Conservation (phyloP, 768 basidiomycete species). For the Tricholoma hemisulphureum region DNA sequence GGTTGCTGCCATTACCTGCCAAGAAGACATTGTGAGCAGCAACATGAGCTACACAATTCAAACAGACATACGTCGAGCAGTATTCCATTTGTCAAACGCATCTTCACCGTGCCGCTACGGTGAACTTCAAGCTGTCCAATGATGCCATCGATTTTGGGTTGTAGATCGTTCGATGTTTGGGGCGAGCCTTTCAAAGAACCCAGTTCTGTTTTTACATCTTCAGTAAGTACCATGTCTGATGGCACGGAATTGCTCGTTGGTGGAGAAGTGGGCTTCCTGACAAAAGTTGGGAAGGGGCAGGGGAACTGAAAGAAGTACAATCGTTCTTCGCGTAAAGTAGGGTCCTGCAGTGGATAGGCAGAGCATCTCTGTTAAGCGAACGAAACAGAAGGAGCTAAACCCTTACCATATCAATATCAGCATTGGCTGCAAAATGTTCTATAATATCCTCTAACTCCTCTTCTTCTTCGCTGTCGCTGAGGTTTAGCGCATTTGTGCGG, state of each 20-base stretch:
- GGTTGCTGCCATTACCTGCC: conserved; percentile 76
- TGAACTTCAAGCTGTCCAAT: conserved; percentile 87
- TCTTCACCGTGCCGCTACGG: conserved; percentile 81
- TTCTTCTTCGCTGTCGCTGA: conserved; percentile 76
- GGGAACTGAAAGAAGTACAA: conserved; percentile 94
- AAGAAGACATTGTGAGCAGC: not conserved
- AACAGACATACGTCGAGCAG: conserved; percentile 68
- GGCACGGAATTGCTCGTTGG: conserved; percentile 32
- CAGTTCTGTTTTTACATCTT: conserved; percentile 54
- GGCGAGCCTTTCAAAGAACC: conserved; percentile 24
- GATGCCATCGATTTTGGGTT: conserved; percentile 60
- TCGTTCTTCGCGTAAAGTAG: conserved; percentile 54
- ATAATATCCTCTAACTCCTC: conserved; percentile 77
- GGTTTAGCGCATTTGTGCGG: conserved; percentile 59
- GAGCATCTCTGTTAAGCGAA: not conserved
- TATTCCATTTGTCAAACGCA: conserved; percentile 78
- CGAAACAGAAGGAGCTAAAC: conserved; percentile 1
- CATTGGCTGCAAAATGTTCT: conserved; percentile 58
- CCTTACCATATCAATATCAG: conserved; percentile 40
- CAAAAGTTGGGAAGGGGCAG: conserved; percentile 75
- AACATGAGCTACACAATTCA: conserved; percentile 1
- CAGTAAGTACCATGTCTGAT: conserved; percentile 58
- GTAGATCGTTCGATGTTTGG: conserved; percentile 18
- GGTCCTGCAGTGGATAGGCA: conserved; percentile 31
- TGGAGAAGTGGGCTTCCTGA: conserved; percentile 27